Conservation (phyloP, 331 rosid genomes). For the Saraca asoca region DNA sequence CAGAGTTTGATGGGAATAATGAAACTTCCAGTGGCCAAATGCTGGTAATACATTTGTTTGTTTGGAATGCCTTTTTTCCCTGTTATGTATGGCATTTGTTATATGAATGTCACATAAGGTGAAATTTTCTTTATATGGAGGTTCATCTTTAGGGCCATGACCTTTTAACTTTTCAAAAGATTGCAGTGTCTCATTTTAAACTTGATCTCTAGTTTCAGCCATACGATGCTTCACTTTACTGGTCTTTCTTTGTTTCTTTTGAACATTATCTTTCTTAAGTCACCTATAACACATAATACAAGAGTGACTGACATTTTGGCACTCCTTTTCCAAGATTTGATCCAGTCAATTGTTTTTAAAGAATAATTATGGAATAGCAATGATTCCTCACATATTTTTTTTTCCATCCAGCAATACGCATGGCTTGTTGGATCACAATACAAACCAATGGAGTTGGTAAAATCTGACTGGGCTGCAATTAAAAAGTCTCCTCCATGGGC, state of each 20-base stretch:
- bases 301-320: slow-evolving; percentile 15
- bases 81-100: slow-evolving; percentile 26
- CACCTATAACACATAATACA: neutral
- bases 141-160: neutral
- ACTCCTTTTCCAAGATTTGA: slow-evolving; percentile 21
- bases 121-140: slow-evolving; percentile 5
- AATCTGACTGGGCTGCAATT: slow-evolving; percentile 86
- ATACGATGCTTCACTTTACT: slow-evolving; percentile 24
- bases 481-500: slow-evolving; percentile 96
- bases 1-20: slow-evolving; percentile 76
- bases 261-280: neutral
- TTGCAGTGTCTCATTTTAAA: slow-evolving; percentile 10
- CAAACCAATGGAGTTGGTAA: slow-evolving; percentile 81
- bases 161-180: slow-evolving; percentile 13
- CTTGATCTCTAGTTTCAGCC: slow-evolving; percentile 30
- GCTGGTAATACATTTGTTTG: slow-evolving; percentile 68
- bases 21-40: slow-evolving; percentile 72
- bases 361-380: slow-evolving; percentile 19
- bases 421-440: slow-evolving; percentile 97
- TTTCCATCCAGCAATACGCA: slow-evolving; percentile 78
- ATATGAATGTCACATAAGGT: slow-evolving; percentile 13
- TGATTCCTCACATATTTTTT: slow-evolving; percentile 33
- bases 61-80: slow-evolving; percentile 9
- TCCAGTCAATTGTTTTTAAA: neutral
- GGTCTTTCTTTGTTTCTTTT: neutral